Evolutionary conservation across 1,284 basidiomycete genomes (phyloP).

Genomic region (Xanthoconium separans): DNA sequence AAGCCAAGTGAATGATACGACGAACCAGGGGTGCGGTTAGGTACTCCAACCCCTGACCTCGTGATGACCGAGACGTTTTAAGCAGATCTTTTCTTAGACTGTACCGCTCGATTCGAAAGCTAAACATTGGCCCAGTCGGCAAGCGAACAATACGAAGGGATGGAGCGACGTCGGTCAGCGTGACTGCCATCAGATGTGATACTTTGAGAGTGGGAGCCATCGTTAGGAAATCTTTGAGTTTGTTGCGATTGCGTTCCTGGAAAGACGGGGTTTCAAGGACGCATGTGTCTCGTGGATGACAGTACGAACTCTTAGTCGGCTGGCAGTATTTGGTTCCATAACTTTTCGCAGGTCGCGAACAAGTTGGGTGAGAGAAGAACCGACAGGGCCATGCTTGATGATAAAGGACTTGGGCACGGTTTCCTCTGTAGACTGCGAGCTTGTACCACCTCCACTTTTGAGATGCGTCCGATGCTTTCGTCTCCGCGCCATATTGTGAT

Average conservation of each 20-base stretch:
- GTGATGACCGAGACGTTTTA: constrained; percentile 63
- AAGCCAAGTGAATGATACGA: constrained; percentile 7
- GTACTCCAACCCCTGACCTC: constrained; percentile 83
- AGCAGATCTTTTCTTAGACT: constrained; percentile 85
- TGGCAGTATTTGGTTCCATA: constrained; percentile 98
- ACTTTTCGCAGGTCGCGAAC: constrained; percentile 92
- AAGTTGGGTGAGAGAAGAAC: constrained; percentile 82
- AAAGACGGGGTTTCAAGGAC: not conserved
- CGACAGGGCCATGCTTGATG: constrained; percentile 94
- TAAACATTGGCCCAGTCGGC: constrained; percentile 92
- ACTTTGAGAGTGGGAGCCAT: constrained; percentile 92
- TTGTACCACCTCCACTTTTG: constrained; percentile 54
- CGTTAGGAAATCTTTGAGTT: constrained; percentile 91
- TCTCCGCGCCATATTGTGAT: constrained; percentile 63
- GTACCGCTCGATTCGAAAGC: constrained; percentile 91
- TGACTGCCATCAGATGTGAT: constrained; percentile 92
- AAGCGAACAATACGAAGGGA: constrained; percentile 87
- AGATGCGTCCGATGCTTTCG: constrained; percentile 88
- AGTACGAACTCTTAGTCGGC: constrained; percentile 72
- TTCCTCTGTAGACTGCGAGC: constrained; percentile 32
- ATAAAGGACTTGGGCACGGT: constrained; percentile 78
- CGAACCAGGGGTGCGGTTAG: constrained; percentile 82
- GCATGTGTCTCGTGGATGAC: not conserved
- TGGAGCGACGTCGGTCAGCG: constrained; percentile 81
- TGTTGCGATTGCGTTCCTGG: constrained; percentile 90